Conservation (phyloP, 2,329 filamentous ascomycete species). For the Rhynchosporium graminicola region DNA sequence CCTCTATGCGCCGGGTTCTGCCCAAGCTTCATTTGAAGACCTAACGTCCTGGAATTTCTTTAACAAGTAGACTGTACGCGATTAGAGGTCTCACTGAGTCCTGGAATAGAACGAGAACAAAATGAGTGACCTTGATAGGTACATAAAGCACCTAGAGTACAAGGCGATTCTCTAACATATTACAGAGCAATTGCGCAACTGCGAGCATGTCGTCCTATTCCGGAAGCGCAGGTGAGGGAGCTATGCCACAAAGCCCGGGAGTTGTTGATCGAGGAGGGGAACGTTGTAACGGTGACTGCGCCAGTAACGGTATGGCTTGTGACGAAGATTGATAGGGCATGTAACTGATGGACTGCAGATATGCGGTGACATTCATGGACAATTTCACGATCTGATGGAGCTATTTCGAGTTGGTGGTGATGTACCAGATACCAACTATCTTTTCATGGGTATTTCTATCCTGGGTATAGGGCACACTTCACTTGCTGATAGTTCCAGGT, state of each 20-base stretch:
- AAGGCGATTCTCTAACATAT: slow-evolving; percentile 6
- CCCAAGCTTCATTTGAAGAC: slow-evolving; percentile 9
- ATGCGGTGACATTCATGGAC: slow-evolving; percentile 95
- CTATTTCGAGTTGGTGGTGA: slow-evolving; percentile 91
- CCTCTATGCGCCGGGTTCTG: slow-evolving; percentile 30
- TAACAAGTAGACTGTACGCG: not conserved
- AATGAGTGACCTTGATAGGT: slow-evolving; percentile 97
- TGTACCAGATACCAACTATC: slow-evolving; percentile 92
- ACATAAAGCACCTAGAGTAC: slow-evolving; percentile 31
- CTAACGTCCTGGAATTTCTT: not conserved
- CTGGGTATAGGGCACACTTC: not conserved
- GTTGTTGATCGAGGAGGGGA: slow-evolving; percentile 94
- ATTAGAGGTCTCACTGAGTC: not conserved
- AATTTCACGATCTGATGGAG: slow-evolving; percentile 97
- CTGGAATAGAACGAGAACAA: slow-evolving; percentile 31
- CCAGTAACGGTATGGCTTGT: slow-evolving; percentile 73
- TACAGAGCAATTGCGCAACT: slow-evolving; percentile 89
- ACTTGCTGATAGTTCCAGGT: slow-evolving; percentile 50
- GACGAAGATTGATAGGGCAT: not conserved
- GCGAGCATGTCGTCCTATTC: slow-evolving; percentile 93
- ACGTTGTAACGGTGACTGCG: slow-evolving; percentile 92
- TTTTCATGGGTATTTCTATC: slow-evolving; percentile 77
- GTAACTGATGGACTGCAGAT: slow-evolving; percentile 54
- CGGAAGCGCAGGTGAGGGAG: slow-evolving; percentile 92
- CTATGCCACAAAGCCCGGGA: slow-evolving; percentile 97